Conservation (phyloP, 2,329 filamentous ascomycete species). For the Clonostachys solani region DNA sequence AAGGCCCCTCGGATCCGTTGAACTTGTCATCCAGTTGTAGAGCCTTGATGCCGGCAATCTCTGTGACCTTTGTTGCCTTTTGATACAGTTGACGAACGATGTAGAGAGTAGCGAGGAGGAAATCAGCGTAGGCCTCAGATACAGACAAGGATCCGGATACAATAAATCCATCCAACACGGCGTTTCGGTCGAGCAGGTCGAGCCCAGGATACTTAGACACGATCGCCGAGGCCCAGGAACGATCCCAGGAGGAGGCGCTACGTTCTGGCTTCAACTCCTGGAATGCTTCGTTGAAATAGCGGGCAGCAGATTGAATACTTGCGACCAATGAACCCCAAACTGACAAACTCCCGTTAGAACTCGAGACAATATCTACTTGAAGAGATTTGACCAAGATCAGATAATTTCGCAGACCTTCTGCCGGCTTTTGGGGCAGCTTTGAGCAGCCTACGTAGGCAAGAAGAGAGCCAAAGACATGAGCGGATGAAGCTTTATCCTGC, state of each 20-base stretch:
- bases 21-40: slow-evolving; percentile 27
- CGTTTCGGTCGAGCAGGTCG: not conserved
- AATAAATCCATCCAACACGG: not conserved
- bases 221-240: slow-evolving; percentile 17
- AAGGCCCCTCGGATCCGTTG: slow-evolving; percentile 11
- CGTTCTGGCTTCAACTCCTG: slow-evolving; percentile 12
- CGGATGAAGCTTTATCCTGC: not conserved
- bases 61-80: slow-evolving; percentile 30
- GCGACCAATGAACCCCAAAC: slow-evolving; percentile 31
- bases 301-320: slow-evolving; percentile 24
- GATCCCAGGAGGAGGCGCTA: slow-evolving; percentile 8
- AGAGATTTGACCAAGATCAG: slow-evolving; percentile 30
- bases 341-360: slow-evolving; percentile 19
- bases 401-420: slow-evolving; percentile 30
- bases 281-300: slow-evolving; percentile 37
- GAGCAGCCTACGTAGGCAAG: slow-evolving; percentile 47
- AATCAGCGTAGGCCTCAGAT: slow-evolving; percentile 25
- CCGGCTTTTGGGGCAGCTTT: slow-evolving; percentile 18
- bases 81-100: slow-evolving; percentile 34
- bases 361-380: slow-evolving; percentile 23
- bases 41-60: slow-evolving; percentile 11
- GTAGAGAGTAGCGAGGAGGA: slow-evolving; percentile 31
- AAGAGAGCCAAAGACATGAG: slow-evolving; percentile 26
- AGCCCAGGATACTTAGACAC: slow-evolving; percentile 20
- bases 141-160: slow-evolving; percentile 6